Evolutionary conservation across 163 green algal genomes (phyloP), one percentile per base, ranked within the genome.

Genomic region (Prototheca wickerhamii): DNA sequence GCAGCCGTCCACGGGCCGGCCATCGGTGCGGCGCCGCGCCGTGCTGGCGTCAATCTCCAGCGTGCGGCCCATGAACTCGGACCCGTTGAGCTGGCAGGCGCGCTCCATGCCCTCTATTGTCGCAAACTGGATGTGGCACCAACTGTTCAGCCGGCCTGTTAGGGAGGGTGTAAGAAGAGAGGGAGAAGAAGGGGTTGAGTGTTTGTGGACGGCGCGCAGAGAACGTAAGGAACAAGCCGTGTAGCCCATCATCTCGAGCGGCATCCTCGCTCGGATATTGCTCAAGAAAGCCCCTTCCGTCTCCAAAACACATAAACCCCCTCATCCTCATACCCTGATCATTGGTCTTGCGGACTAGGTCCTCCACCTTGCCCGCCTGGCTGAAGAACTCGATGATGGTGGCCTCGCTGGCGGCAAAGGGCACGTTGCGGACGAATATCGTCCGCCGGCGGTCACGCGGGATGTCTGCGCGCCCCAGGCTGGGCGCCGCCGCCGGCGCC

Each of bases 1-100:
- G 81, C 87, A 96, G 42, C 76, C 80, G 35, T 91, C 76, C n/a
- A 93, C 84, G 0, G 87, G 80, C 66, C 87, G 77, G 34, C 72
- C 85, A 12, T 30, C 31, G 17, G 31, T 46, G n/a, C 49, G 35
- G 6, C 42, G 54, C 2, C 60, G 58, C 2, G 29, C 34, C 29
- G 55, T 52, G 53, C 65, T 61, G 6, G 65, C 53, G 37, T 79
- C 66, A 2, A 86, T 64, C 46, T 35, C 63, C 0, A 85, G 58
- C 44, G 74, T 37, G 26, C 80, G 67, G 1, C 78, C 80, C 75
- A 85, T 75, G 21, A 87, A 35, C 50, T 72, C 70, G 21, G 37
- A 49, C 17, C 69, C 74, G 30, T 55, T 70, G 58, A 88, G 59
- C 63, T 73, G 65, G 58, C 57, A 75, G 3, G 82, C 79, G 0